Evolutionary conservation across 2,329 filamentous ascomycete species (phyloP), one percentile per base, ranked within the genome.

Genomic region (Metarhizium guizhouense): DNA sequence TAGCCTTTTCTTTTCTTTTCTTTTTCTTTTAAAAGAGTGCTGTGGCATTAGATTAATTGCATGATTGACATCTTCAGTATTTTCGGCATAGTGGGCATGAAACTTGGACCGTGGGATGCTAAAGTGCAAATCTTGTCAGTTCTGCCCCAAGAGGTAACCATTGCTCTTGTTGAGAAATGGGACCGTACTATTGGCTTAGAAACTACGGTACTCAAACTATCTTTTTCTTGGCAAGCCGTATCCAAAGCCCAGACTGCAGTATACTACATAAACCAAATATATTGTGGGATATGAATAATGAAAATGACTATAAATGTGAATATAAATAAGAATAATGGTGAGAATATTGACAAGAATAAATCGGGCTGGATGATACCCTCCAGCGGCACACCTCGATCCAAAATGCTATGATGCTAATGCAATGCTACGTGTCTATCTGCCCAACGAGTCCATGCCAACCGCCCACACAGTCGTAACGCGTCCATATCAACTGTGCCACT

Each of bases 401-500:
- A 34, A 45, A 47, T 20, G 25, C 51, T 43, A n/a, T 43, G 34
- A 49, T 50, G 54, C 54, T 53, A 49, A 56, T 53, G 45, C 43
- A n/a, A 53, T 42, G 45, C 43, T 53, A 16, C 30, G 7, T 45
- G 32, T 45, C 18, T 36, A 36, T 49, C 30, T 53, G 47, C 25
- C 25, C 8, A 36, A 25, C 38, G 34, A 38, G 29, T n/a, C 16
- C 51, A 42, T 52, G 29, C 51, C 20, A 32, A 30, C 38, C 43
- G 34, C 51, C 48, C 25, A 34, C 38, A 43, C 45, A 47, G 13
- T 30, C 20, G 14, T 48, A 30, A 48, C 10, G 16, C 3, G 20
- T 18, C 47, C 47, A 20, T 30, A 7, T 16, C 6, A 32, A 40
- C 20, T 50, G 13, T 30, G 47, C 30, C 38, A 42, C 51, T 20